Percentiles rank a stretch among this genome's conserved stretches.
phyloP scores from a whole-genome alignment of 1,284 basidiomycete genomes.

The Pseudozyma hubeiensis region DNA sequence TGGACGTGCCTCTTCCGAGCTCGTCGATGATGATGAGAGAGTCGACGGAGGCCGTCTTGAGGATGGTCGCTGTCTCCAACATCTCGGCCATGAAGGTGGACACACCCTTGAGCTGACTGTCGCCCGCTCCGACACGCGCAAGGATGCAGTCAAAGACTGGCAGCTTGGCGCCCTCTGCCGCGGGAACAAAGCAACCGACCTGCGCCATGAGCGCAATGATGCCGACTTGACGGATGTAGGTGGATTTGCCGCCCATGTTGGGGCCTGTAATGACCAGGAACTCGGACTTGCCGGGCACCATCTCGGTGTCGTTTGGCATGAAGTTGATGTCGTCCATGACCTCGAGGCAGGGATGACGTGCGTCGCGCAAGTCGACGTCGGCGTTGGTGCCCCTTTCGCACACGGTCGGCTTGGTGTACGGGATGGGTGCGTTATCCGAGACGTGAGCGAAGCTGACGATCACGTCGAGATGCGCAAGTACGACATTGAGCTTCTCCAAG shows the following conservation, averaged over 20 bases:
- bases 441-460: slow-evolving; percentile 89
- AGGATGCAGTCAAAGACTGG: slow-evolving; percentile 97
- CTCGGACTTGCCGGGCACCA: slow-evolving; percentile 82
- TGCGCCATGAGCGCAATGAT: slow-evolving; percentile 96
- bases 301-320: slow-evolving; percentile 92
- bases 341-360: slow-evolving; percentile 92
- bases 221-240: slow-evolving; percentile 76
- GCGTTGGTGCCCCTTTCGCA: slow-evolving; percentile 48
- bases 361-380: slow-evolving; percentile 50
- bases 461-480: slow-evolving; percentile 91
- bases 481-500: slow-evolving; percentile 85
- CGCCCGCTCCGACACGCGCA: slow-evolving; percentile 95
- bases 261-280: slow-evolving; percentile 84
- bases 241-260: slow-evolving; percentile 58
- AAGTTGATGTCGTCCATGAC: slow-evolving; percentile 95
- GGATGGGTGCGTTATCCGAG: slow-evolving; percentile 83
- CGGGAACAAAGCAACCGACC: slow-evolving; percentile 91
- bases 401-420: slow-evolving; percentile 83
- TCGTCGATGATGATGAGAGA: slow-evolving; percentile 99
- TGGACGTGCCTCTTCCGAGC: slow-evolving; percentile 96
- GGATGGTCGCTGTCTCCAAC: slow-evolving; percentile 95
- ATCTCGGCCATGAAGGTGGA: slow-evolving; percentile 99
- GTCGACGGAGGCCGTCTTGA: slow-evolving; percentile 87
- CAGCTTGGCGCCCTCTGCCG: slow-evolving; percentile 75
- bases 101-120: slow-evolving; percentile 95